Percentiles rank a stretch among this genome's conserved stretches.
Evolutionary conservation across 192 early-diverging fungal genomes (phyloP).

Genomic region (Rhizophagus sp.): DNA sequence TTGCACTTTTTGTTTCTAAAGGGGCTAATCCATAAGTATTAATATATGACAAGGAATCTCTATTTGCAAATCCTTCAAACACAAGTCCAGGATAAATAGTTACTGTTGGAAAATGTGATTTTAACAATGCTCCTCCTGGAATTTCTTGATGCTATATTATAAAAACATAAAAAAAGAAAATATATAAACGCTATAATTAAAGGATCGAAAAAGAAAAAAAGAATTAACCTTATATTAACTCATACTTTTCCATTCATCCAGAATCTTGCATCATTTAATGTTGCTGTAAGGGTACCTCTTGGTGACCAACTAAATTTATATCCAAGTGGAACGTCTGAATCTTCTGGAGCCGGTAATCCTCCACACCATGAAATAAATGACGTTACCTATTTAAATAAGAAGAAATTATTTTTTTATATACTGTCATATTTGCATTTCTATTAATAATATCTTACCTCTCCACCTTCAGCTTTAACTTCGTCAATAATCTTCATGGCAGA

Average conservation of each 20-base stretch:
- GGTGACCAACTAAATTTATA: slow-evolving; percentile 98
- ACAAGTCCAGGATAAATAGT: slow-evolving; percentile 84
- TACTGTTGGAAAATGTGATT: slow-evolving; percentile 68
- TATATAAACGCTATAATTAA: background rate
- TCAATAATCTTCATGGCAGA: slow-evolving; percentile 96
- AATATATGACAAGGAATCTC: slow-evolving; percentile 88
- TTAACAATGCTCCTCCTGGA: slow-evolving; percentile 64
- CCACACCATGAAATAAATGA: slow-evolving; percentile 98
- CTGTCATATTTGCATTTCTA: background rate
- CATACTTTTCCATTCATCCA: slow-evolving; percentile 69
- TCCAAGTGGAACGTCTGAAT: slow-evolving; percentile 85
- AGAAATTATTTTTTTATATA: background rate
- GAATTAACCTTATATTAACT: background rate
- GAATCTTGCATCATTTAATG: slow-evolving; percentile 81
- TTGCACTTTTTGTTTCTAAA: slow-evolving; percentile 71
- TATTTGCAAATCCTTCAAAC: slow-evolving; percentile 93
- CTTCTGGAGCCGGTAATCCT: slow-evolving; percentile 91
- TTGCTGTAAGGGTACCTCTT: slow-evolving; percentile 87
- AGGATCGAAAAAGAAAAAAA: background rate
- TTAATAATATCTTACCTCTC: slow-evolving; percentile 37
- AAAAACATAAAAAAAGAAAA: background rate
- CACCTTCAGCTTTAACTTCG: slow-evolving; percentile 74
- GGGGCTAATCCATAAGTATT: slow-evolving; percentile 82
- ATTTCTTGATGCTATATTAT: slow-evolving; percentile 7
- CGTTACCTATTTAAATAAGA: slow-evolving; percentile 33